Conservation (phyloP, 2,329 filamentous ascomycete species). For the Colletotrichum eremochloae region DNA sequence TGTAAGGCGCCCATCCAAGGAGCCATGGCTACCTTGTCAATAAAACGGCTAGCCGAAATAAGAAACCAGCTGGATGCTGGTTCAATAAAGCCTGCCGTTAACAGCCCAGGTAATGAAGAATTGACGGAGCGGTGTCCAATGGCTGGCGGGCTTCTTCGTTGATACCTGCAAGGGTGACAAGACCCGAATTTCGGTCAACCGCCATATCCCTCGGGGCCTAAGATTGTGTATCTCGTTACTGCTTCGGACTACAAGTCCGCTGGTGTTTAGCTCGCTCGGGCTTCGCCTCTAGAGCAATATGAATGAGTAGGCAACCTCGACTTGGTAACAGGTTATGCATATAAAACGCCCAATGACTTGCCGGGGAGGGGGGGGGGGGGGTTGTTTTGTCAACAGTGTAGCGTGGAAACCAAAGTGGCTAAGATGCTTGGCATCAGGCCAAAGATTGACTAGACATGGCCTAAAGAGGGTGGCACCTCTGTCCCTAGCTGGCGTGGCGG, state of each 20-base stretch:
- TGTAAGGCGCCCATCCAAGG: conserved; percentile 21
- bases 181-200: too few species aligned
- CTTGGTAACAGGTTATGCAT: neutral
- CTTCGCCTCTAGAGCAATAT: neutral
- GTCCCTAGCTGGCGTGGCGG: neutral
- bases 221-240: neutral
- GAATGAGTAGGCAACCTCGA: neutral
- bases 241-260: neutral
- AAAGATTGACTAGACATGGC: conserved; percentile 18
- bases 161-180: neutral
- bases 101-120: neutral
- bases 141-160: neutral
- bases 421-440: conserved; percentile 10
- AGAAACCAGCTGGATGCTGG: conserved; percentile 3
- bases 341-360: conserved; percentile 7
- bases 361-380: neutral
- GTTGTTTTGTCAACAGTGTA: neutral
- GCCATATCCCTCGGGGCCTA: neutral
- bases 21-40: conserved; percentile 18
- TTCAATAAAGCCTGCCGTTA: neutral
- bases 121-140: neutral
- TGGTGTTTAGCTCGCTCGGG: neutral
- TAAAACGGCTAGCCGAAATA: conserved; percentile 7
- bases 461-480: conserved; percentile 1
- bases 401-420: conserved; percentile 6